Conservation (phyloP, 2,329 filamentous ascomycete species). For the Colletotrichum simmondsii region DNA sequence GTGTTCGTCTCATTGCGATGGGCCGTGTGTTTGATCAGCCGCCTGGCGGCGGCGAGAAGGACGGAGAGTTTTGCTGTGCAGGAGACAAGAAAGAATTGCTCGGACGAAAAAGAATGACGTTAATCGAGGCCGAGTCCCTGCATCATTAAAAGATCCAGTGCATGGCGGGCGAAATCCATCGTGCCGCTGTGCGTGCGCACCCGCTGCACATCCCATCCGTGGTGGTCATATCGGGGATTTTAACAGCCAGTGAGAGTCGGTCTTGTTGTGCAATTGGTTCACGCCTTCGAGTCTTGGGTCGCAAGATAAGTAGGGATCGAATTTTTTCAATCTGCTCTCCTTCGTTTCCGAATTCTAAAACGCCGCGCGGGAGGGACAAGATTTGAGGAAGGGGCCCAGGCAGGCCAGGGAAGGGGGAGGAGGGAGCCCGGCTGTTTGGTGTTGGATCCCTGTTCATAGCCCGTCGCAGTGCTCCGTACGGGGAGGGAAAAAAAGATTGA, state of each 20-base stretch:
- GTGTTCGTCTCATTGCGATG: slow-evolving; percentile 23
- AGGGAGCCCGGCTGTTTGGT: slow-evolving; percentile 9
- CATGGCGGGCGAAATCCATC: not conserved
- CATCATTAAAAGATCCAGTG: not conserved
- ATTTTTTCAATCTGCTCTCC: not conserved
- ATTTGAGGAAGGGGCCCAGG: not conserved
- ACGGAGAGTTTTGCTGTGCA: not conserved
- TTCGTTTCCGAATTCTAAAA: slow-evolving; percentile 1
- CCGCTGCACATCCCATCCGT: not conserved
- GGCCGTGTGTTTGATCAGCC: slow-evolving; percentile 18
- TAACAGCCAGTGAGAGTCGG: not conserved
- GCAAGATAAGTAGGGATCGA: too few relatives aligned
- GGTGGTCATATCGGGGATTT: not conserved
- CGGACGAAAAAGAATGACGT: not conserved
- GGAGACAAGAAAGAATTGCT: not conserved
- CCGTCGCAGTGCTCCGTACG: not conserved
- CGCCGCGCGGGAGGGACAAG: not conserved
- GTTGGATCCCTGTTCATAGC: not conserved
- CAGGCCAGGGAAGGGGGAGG: slow-evolving; percentile 10
- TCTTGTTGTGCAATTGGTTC: not conserved
- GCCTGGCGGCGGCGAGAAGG: not conserved
- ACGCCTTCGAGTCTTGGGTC: not conserved
- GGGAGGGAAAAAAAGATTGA: not conserved
- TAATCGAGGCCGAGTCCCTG: not conserved
- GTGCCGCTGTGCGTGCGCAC: not conserved